A percentile compares a stretch with the other conserved stretches of the same genome.
Evolutionary conservation across 1,284 basidiomycete species (phyloP).

Genomic region (Malassezia obtusa): DNA sequence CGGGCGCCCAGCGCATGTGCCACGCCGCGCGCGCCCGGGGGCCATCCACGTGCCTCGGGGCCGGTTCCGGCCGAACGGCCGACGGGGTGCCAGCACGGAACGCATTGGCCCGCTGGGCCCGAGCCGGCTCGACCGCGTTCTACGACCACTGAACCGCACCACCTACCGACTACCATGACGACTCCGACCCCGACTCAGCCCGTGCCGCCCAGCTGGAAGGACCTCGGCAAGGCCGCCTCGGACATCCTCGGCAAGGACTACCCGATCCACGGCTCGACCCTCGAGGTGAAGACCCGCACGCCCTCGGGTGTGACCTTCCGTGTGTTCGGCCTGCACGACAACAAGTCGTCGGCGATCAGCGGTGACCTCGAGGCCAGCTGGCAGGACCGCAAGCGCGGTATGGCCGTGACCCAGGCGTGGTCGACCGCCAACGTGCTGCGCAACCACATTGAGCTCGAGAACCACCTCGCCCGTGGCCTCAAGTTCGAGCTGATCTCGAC

Average conservation of each 20-base stretch:
- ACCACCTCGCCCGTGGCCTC: conserved; percentile 89
- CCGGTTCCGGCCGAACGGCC: conserved; percentile 16
- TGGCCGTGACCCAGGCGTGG: conserved; percentile 59
- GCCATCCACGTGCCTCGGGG: not conserved
- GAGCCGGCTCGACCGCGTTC: not conserved
- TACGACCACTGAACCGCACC: not conserved
- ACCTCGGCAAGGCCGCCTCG: conserved; percentile 68
- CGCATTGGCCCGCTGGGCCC: conserved; percentile 1
- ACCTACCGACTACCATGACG: not conserved
- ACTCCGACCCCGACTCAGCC: conserved; percentile 13
- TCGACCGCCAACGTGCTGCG: conserved; percentile 71
- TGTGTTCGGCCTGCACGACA: conserved; percentile 47
- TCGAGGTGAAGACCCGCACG: conserved; percentile 79
- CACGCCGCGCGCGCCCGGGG: not conserved
- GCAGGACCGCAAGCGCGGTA: conserved; percentile 45
- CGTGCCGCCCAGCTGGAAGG: conserved; percentile 47
- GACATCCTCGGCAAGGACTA: conserved; percentile 92
- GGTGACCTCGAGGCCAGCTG: conserved; percentile 49
- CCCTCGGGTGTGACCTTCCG: conserved; percentile 55
- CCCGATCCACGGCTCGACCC: conserved; percentile 62
- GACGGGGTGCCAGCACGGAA: conserved; percentile 2
- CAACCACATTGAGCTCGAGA: conserved; percentile 88
- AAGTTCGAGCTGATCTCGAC: conserved; percentile 84
- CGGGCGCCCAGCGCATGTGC: not conserved
- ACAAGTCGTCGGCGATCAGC: conserved; percentile 44